Evolutionary conservation across 305 asterid species (phyloP).

Genomic region (Rubia tinctorum): DNA sequence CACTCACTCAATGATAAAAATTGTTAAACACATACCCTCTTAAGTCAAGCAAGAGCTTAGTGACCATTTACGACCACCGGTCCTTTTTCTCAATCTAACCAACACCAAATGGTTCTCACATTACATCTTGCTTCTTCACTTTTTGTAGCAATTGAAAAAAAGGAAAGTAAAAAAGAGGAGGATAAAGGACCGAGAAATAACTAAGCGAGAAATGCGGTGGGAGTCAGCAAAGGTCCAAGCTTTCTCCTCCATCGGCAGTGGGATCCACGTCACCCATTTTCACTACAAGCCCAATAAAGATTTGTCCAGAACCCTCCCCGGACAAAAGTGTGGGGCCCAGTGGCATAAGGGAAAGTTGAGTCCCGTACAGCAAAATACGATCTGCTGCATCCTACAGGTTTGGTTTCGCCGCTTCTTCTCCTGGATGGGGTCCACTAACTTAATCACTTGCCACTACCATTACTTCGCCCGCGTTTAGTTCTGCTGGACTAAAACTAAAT

Average conservation of each 20-base stretch:
- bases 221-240: slow-evolving; percentile 20
- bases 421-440: neutral
- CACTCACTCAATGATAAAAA: neutral
- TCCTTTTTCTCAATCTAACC: neutral
- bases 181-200: neutral
- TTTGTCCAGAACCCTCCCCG: slow-evolving; percentile 5
- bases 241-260: slow-evolving; percentile 20
- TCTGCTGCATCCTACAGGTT: slow-evolving; percentile 9
- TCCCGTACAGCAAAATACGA: neutral
- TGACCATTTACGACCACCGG: neutral
- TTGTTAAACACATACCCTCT: neutral
- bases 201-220: slow-evolving; percentile 10
- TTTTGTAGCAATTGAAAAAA: neutral
- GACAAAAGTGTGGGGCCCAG: slow-evolving; percentile 7
- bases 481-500: too few relatives aligned
- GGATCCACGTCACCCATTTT: slow-evolving; percentile 21
- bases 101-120: neutral
- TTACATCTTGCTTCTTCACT: neutral
- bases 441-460: neutral
- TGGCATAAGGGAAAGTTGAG: neutral
- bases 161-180: neutral
- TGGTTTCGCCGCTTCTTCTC: slow-evolving; percentile 19
- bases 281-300: slow-evolving; percentile 1
- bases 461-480: neutral
- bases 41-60: neutral